Percentiles rank a stretch among this genome's conserved stretches.
Evolutionary conservation across 225 moss, liverwort and hornwort species (phyloP).

Genomic region (Bryum argenteum): DNA sequence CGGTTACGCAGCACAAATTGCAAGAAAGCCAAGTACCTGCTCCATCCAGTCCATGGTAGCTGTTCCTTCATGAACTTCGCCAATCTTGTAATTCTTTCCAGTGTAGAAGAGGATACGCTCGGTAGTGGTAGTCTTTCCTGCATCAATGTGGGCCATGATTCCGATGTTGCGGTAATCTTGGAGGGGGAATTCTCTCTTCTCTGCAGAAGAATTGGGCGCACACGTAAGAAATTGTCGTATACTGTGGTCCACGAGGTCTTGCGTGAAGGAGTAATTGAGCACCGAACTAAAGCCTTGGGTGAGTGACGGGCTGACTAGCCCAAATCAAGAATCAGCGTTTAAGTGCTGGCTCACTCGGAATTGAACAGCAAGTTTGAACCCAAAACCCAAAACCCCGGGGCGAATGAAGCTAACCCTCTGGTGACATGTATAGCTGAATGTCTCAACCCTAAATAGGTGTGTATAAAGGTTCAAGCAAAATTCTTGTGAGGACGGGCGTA

Average conservation of each 20-base stretch:
- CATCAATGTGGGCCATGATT: slow-evolving; percentile 99
- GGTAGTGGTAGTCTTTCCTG: slow-evolving; percentile 95
- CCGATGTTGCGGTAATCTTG: slow-evolving; percentile 87
- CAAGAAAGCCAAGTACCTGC: slow-evolving; percentile 42
- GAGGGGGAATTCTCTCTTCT: slow-evolving; percentile 76
- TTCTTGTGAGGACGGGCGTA: slow-evolving; percentile 23
- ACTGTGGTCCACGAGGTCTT: neutral
- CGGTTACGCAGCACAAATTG: neutral
- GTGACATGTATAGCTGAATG: neutral
- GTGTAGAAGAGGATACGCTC: slow-evolving; percentile 97
- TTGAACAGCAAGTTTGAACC: neutral
- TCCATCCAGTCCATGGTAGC: slow-evolving; percentile 99
- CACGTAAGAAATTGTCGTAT: slow-evolving; percentile 1
- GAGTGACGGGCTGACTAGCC: neutral
- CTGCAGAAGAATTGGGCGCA: slow-evolving; percentile 33
- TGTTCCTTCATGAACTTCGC: slow-evolving; percentile 98
- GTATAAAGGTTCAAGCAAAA: neutral
- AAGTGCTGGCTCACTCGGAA: neutral
- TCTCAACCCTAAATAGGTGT: slow-evolving; percentile 5
- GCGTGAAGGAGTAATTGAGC: neutral
- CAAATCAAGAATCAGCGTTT: neutral
- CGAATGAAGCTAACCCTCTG: neutral
- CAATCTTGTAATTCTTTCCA: slow-evolving; percentile 93
- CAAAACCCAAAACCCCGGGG: slow-evolving; percentile 27
- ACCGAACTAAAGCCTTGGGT: neutral